Percentiles rank a stretch among this genome's conserved stretches.
These are phyloP conservation scores for Abrus pulchellus DNA, from an alignment of 306 rosid species.

Conservation along the genomic window DNA sequence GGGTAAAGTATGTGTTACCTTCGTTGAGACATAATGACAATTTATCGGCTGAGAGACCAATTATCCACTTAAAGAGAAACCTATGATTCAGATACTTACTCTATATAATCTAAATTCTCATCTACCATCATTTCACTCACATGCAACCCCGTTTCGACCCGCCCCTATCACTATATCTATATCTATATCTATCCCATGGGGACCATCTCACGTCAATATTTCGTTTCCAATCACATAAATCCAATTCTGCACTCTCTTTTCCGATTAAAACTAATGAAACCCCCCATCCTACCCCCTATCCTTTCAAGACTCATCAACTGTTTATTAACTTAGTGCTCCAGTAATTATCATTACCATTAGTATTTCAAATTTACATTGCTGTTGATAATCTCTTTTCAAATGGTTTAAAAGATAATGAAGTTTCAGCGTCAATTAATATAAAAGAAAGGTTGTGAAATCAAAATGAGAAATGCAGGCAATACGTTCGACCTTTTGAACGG, in stretches of 20 bases:
- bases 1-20: constrained; percentile 51
- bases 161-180: constrained; percentile 13
- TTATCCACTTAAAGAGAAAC: constrained; percentile 60
- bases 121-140: constrained; percentile 64
- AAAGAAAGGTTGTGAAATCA: no score
- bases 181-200: constrained; percentile 27
- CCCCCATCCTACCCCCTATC: background rate
- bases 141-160: constrained; percentile 49
- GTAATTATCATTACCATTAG: no score
- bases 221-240: constrained; percentile 12
- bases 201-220: constrained; percentile 38
- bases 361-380: no score
- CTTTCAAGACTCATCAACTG: background rate
- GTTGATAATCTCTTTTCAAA: no score
- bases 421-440: no score
- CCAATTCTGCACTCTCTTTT: background rate
- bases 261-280: no score
- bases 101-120: constrained; percentile 48
- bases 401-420: no score
- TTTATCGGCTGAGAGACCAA: constrained; percentile 59
- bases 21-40: constrained; percentile 62
- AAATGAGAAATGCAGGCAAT: background rate
- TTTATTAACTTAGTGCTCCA: background rate
- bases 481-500: background rate
- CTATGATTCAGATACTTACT: constrained; percentile 31